phyloP scores from a whole-genome alignment of 2,329 filamentous ascomycete genomes.

The Aspergillus candidus region DNA sequence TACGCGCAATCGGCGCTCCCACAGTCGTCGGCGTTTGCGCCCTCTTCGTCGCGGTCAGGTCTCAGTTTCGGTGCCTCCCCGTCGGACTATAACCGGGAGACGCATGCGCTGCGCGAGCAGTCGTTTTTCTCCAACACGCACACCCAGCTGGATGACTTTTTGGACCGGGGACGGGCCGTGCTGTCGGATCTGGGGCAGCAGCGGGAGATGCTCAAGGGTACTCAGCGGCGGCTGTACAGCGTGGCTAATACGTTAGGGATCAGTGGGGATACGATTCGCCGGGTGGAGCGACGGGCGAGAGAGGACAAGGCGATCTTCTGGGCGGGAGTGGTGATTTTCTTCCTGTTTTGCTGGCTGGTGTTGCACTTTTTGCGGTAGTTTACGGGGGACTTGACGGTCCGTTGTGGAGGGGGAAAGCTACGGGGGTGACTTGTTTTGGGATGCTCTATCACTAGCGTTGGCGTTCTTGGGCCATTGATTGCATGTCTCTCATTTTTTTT shows the following conservation, averaged over 20 bases:
- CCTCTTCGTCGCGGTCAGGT: slow-evolving; percentile 30
- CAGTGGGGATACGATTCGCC: slow-evolving; percentile 91
- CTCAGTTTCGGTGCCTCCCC: slow-evolving; percentile 42
- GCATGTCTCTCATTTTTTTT: slow-evolving; percentile 1
- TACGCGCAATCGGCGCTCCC: slow-evolving; percentile 61
- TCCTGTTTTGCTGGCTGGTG: slow-evolving; percentile 86
- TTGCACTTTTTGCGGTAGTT: slow-evolving; percentile 75
- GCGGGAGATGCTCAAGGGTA: slow-evolving; percentile 89
- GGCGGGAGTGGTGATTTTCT: slow-evolving; percentile 77
- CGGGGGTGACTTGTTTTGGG: too few species aligned
- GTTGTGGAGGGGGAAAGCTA: too few species aligned
- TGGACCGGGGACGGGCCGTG: slow-evolving; percentile 84
- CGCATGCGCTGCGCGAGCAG: slow-evolving; percentile 82
- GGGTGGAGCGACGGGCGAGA: slow-evolving; percentile 84
- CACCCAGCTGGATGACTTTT: slow-evolving; percentile 83
- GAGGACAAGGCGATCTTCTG: slow-evolving; percentile 99
- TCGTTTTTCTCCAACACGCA: slow-evolving; percentile 79
- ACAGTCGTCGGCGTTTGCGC: slow-evolving; percentile 38
- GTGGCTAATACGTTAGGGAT: slow-evolving; percentile 91
- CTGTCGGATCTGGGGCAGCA: slow-evolving; percentile 83
- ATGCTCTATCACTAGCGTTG: too few species aligned
- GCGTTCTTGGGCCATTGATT: too few species aligned
- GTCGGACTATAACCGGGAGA: slow-evolving; percentile 62
- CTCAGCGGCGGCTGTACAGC: slow-evolving; percentile 82
- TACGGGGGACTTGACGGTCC: too few species aligned